Evolutionary conservation across 306 rosid genomes (phyloP), one percentile per base, ranked within the genome.

Genomic region (Oxytropis ochrocephala): DNA sequence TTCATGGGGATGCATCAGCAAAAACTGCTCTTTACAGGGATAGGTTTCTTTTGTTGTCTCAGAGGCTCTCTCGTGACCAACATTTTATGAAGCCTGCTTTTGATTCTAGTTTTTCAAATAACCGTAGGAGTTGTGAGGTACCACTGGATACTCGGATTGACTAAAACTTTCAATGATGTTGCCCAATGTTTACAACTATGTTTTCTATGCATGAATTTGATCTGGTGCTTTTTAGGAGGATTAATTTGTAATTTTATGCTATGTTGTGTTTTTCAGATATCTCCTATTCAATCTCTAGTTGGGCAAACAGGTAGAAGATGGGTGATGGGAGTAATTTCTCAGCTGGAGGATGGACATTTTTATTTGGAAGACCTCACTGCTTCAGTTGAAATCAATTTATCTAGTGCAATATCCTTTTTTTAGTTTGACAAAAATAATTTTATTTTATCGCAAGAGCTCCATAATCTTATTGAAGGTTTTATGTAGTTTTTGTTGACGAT

Each of bases 211-310:
- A 5, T 65, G 3, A 14, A 44, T 51, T 68, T 64, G 12, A 36
- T 48, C 13, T 64, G 29, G 19, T 73, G 29, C 21, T 73, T 55
- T 63, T 50, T 41, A 44, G 4, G 67, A 72, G 63, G 46, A 55
- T 49, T 55, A 55, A 12, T n/a, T 52, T 44, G 24, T 43, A 35
- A 52, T 4, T 16, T 65, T 49, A 3, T 70, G n/a, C 27, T 64
- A 12, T 79, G 60, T 6, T 74, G 24, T 70, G 48, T 67, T 66
- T 73, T 71, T 21, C 89, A 88, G 99, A 88, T 94, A 78, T 94
- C 99, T 78, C 96, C 94, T 32, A 91, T 94, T 77, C 99, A 88
- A 79, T 91, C 99, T 69, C 79, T 94, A 70, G 94, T 94, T 65
- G 97, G 97, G 69, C 89, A 84, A 75, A 74, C 82, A 1, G 99